phyloP scores from a whole-genome alignment of 805 yeast genomes.

The Kuraishia molischiana region DNA sequence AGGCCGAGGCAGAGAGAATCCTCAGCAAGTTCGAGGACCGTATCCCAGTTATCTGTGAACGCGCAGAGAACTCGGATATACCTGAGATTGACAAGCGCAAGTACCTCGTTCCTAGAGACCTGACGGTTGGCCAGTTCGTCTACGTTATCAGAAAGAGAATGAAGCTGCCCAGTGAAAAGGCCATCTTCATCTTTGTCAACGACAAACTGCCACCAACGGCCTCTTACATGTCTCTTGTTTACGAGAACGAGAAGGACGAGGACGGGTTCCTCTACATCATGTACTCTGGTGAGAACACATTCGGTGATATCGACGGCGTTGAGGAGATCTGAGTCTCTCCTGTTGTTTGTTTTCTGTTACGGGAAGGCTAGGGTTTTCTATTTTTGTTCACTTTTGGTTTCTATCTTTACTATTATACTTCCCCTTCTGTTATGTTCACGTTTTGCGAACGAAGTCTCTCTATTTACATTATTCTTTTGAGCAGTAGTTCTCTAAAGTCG shows the following conservation, averaged over 20 bases:
- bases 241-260: conserved; percentile 95
- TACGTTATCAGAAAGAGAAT: conserved; percentile 95
- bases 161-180: conserved; percentile 93
- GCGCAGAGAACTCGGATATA: conserved; percentile 92
- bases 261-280: conserved; percentile 95
- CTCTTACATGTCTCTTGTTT: conserved; percentile 88
- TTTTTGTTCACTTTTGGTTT: too few relatives aligned
- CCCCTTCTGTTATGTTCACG: too few relatives aligned
- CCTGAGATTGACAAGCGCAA: conserved; percentile 96
- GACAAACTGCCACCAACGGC: conserved; percentile 98
- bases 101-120: conserved; percentile 91
- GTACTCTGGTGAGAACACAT: conserved; percentile 96
- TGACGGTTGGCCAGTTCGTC: conserved; percentile 96
- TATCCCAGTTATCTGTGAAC: conserved; percentile 95
- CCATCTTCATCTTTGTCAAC: conserved; percentile 93
- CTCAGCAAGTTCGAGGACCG: conserved; percentile 83
- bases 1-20: conserved; percentile 89
- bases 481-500: conserved; percentile 12
- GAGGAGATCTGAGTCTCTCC: conserved; percentile 10
- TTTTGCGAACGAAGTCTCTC: conserved; percentile 4
- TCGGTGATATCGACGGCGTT: conserved; percentile 44
- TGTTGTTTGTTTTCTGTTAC: conserved; percentile 1
- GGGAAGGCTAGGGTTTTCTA: background rate
- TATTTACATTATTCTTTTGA: conserved; percentile 1
- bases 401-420: too few relatives aligned